phyloP scores from a whole-genome alignment of 1,284 basidiomycete species.

The Sanghuangporus weigelae region DNA sequence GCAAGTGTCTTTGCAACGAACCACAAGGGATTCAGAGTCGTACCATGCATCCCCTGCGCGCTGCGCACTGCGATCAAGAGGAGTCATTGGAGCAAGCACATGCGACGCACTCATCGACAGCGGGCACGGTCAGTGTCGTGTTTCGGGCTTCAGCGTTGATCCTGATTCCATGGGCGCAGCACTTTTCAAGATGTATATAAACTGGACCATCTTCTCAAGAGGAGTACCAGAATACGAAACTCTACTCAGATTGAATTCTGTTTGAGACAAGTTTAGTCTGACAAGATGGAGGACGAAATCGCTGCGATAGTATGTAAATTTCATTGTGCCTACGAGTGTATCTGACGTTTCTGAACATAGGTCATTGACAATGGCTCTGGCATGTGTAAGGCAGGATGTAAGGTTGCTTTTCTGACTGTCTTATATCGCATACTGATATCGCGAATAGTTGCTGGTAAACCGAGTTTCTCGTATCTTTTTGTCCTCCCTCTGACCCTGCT shows the following conservation, averaged over 20 bases:
- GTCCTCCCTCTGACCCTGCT: neutral
- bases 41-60: neutral
- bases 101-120: neutral
- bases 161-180: neutral
- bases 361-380: conserved; percentile 86
- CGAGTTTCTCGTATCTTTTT: conserved; percentile 30
- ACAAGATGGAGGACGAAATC: conserved; percentile 12
- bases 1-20: too few species aligned
- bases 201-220: neutral
- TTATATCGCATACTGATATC: conserved; percentile 17
- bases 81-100: too few species aligned
- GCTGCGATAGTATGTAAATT: conserved; percentile 5
- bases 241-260: neutral
- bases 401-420: conserved; percentile 30
- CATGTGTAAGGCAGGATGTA: conserved; percentile 92
- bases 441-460: conserved; percentile 22
- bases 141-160: neutral
- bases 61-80: neutral
- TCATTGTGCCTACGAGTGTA: neutral
- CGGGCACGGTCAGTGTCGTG: neutral
- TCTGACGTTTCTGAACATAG: conserved; percentile 24
- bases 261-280: neutral
- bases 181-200: neutral
- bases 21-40: neutral
- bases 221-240: neutral